phyloP scores from a whole-genome alignment of 768 basidiomycete species.

The Mycena leptocephala region DNA sequence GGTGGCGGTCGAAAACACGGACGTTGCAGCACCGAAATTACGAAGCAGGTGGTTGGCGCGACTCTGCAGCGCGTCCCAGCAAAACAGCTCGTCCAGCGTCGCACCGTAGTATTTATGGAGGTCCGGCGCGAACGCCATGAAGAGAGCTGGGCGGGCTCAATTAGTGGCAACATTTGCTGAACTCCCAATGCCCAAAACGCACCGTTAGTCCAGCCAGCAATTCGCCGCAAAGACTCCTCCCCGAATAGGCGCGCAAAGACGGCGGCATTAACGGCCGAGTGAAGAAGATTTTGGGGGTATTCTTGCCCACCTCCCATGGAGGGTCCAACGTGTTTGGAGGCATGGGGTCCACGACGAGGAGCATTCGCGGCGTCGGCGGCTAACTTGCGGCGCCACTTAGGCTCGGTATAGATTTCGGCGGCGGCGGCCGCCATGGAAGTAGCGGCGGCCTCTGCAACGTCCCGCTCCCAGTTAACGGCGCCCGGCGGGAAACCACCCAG shows the following conservation, averaged over 20 bases:
- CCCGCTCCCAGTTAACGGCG: neutral
- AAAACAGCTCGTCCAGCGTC: neutral
- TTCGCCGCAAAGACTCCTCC: neutral
- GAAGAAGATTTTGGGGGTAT: neutral
- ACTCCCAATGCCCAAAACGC: neutral
- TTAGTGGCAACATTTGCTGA: too few relatives aligned
- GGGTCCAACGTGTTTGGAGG: neutral
- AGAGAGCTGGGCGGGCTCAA: neutral
- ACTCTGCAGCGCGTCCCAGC: neutral
- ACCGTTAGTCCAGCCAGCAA: neutral
- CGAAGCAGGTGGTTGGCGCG: neutral
- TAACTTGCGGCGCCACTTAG: too few relatives aligned
- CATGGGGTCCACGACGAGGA: neutral
- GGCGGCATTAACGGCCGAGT: neutral
- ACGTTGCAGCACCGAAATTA: neutral
- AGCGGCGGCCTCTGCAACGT: neutral
- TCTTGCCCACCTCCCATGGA: constrained; percentile 3
- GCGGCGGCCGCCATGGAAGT: neutral
- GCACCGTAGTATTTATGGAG: neutral
- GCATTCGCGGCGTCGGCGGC: neutral
- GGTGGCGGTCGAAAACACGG: neutral
- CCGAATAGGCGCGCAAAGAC: neutral
- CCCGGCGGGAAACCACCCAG: neutral
- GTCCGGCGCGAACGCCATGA: neutral
- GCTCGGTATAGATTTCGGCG: neutral